These are phyloP conservation scores for Xanthoconium separans DNA, from an alignment of 1,284 basidiomycete species.

Conservation along the genomic window DNA sequence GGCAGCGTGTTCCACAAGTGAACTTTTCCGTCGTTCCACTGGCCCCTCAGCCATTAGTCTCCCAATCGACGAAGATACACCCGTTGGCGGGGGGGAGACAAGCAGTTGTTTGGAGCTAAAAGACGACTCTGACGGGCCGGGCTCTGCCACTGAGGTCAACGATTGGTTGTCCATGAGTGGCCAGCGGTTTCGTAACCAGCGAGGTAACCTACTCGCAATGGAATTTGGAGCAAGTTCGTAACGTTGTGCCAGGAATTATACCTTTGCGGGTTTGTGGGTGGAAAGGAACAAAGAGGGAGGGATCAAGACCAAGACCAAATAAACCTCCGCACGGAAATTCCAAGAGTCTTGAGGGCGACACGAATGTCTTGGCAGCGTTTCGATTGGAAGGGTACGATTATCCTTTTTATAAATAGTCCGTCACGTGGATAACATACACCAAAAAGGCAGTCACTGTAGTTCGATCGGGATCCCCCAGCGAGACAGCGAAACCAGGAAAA, in stretches of 20 bases:
- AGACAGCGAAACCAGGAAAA: not conserved
- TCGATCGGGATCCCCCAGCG: not conserved
- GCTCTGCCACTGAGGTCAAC: slow-evolving; percentile 17
- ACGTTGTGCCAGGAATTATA: not conserved
- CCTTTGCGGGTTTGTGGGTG: not conserved
- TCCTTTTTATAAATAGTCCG: not conserved
- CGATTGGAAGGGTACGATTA: not conserved
- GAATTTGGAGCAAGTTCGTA: not conserved
- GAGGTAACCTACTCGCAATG: slow-evolving; percentile 11
- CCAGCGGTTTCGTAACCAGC: not conserved
- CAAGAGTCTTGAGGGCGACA: slow-evolving; percentile 8
- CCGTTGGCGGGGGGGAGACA: slow-evolving; percentile 1
- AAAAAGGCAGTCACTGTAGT: slow-evolving; percentile 19
- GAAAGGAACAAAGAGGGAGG: not conserved
- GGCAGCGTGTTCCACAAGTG: slow-evolving; percentile 18
- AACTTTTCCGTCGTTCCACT: slow-evolving; percentile 6
- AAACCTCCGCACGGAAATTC: not conserved
- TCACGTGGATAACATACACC: not conserved
- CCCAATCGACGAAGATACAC: slow-evolving; percentile 17
- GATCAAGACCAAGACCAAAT: not conserved
- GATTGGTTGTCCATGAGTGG: slow-evolving; percentile 18
- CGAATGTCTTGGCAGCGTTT: not conserved
- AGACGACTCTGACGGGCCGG: slow-evolving; percentile 6
- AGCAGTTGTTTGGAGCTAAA: slow-evolving; percentile 7
- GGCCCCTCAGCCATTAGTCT: not conserved